Evolutionary conservation across 805 yeast species (phyloP).

Genomic region (Monosporozyma servazzii): DNA sequence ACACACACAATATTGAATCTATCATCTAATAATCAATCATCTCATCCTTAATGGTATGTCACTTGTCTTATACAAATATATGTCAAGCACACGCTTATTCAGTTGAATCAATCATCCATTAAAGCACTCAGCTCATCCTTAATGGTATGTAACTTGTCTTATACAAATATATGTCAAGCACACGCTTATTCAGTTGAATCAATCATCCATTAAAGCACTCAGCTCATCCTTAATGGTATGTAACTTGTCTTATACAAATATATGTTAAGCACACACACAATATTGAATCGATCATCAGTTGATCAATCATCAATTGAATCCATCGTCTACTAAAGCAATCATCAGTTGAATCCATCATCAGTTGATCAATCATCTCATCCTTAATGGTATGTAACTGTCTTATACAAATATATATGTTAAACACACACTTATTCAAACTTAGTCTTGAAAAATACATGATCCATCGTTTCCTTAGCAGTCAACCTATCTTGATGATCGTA

Average conservation of each 20-base stretch:
- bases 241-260: neutral
- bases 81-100: neutral
- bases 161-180: no score
- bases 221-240: neutral
- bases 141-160: no score
- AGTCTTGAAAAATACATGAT: constrained; percentile 51
- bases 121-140: no score
- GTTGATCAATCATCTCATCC: no score
- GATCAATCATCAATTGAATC: neutral
- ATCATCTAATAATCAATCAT: no score
- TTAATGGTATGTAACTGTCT: no score
- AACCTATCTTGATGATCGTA: constrained; percentile 85
- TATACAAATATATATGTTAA: neutral
- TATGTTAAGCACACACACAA: neutral
- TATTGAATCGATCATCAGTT: no score
- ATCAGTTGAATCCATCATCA: no score
- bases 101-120: no score
- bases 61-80: neutral
- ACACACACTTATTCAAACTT: constrained; percentile 9
- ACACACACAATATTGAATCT: no score
- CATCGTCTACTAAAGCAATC: neutral
- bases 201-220: no score
- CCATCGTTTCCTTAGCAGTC: constrained; percentile 84
- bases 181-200: no score
- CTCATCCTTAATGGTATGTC: neutral